Percentiles rank a stretch among this genome's conserved stretches.
Conservation (phyloP, 2,329 filamentous ascomycete genomes). For the Didymella arachidicola region DNA sequence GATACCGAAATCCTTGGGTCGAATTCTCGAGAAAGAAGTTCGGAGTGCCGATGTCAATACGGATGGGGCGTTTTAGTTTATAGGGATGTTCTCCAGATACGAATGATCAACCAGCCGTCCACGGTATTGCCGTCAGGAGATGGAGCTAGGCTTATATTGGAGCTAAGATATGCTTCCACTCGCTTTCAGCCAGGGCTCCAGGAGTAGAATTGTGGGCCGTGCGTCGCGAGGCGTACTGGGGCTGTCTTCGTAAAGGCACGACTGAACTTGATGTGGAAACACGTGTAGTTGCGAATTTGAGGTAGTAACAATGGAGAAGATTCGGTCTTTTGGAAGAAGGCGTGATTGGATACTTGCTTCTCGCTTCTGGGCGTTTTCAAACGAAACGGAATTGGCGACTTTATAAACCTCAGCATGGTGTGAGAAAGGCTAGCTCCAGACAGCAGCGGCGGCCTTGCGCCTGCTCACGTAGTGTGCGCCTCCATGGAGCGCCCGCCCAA, state of each 20-base stretch:
- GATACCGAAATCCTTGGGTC: conserved; percentile 4
- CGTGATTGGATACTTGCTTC: background rate
- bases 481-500: background rate
- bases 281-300: background rate
- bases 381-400: conserved; percentile 12
- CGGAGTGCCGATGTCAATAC: background rate
- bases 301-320: conserved; percentile 1
- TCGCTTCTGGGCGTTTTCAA: conserved; percentile 1
- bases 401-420: conserved; percentile 18
- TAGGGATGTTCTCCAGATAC: conserved; percentile 4
- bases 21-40: background rate
- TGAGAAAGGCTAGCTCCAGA: conserved; percentile 17
- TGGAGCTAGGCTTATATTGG: conserved; percentile 14
- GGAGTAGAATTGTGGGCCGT: conserved; percentile 10
- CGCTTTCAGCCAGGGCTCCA: conserved; percentile 15
- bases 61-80: conserved; percentile 8
- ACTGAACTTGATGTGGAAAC: conserved; percentile 1
- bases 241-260: conserved; percentile 10
- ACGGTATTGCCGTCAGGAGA: conserved; percentile 4
- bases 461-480: conserved; percentile 12
- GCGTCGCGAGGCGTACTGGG: conserved; percentile 14
- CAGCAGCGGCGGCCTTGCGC: conserved; percentile 13
- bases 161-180: conserved; percentile 19
- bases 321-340: conserved; percentile 1
- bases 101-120: conserved; percentile 3